phyloP scores from a whole-genome alignment of 139 green algal species.

The Chara braunii region DNA sequence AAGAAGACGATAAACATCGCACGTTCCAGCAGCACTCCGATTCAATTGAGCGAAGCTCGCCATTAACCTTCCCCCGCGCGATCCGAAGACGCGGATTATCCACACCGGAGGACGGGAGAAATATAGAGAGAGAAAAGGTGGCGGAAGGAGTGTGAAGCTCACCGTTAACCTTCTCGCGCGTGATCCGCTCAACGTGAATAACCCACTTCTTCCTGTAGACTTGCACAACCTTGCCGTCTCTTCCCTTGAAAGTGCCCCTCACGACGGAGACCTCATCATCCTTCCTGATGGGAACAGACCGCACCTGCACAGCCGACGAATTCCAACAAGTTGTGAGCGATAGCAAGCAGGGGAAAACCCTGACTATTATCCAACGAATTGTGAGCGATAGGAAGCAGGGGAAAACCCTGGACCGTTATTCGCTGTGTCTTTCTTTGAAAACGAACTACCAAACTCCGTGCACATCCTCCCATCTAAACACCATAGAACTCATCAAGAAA shows the following conservation, averaged over 20 bases:
- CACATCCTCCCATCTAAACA: no score
- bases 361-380: conserved; percentile 17
- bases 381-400: no score
- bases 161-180: conserved; percentile 98
- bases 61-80: neutral
- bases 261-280: conserved; percentile 97
- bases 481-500: no score
- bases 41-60: neutral
- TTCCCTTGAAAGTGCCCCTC: conserved; percentile 90
- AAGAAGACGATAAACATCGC: neutral
- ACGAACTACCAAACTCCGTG: no score
- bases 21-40: neutral
- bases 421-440: no score
- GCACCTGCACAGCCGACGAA: conserved; percentile 77
- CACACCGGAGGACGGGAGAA: neutral
- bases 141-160: conserved; percentile 33
- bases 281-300: conserved; percentile 89
- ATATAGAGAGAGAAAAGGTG: conserved; percentile 1
- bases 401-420: no score
- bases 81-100: neutral
- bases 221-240: conserved; percentile 91
- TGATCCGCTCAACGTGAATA: conserved; percentile 98
- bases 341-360: neutral
- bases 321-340: neutral
- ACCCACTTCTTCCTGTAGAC: conserved; percentile 99